Evolutionary conservation across 768 basidiomycete species (phyloP).

Genomic region (Boletus rex-veris): DNA sequence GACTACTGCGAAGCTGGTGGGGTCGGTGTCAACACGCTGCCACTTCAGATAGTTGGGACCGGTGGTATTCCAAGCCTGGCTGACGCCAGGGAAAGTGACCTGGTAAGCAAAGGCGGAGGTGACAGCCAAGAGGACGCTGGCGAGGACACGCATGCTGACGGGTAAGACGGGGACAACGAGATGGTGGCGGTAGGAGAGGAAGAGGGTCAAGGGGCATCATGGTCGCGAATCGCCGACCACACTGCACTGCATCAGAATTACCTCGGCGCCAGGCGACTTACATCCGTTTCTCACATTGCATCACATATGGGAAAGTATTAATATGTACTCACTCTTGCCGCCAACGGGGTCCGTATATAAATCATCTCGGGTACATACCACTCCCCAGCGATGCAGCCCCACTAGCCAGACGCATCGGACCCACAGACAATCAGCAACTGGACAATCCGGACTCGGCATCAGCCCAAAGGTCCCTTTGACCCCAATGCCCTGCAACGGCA

Average conservation of each 20-base stretch:
- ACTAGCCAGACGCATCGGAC: not conserved
- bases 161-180: not conserved
- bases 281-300: constrained; percentile 15
- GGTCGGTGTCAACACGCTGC: constrained; percentile 64
- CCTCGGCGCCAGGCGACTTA: not conserved
- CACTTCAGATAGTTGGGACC: constrained; percentile 57
- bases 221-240: constrained; percentile 7
- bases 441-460: constrained; percentile 61
- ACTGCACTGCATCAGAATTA: no score
- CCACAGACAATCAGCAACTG: not conserved
- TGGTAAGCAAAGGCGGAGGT: constrained; percentile 61
- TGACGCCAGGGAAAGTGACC: constrained; percentile 49
- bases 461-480: constrained; percentile 76
- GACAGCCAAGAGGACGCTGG: constrained; percentile 45
- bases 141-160: constrained; percentile 42
- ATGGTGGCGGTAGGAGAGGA: not conserved
- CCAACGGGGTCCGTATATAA: not conserved
- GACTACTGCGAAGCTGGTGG: constrained; percentile 62
- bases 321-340: constrained; percentile 7
- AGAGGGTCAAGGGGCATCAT: not conserved
- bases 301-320: no score
- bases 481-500: constrained; percentile 66
- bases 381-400: not conserved
- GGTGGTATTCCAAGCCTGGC: constrained; percentile 53
- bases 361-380: constrained; percentile 9